These are phyloP conservation scores for Rhizopogon rudus DNA, from an alignment of 768 basidiomycete species.

Conservation along the genomic window DNA sequence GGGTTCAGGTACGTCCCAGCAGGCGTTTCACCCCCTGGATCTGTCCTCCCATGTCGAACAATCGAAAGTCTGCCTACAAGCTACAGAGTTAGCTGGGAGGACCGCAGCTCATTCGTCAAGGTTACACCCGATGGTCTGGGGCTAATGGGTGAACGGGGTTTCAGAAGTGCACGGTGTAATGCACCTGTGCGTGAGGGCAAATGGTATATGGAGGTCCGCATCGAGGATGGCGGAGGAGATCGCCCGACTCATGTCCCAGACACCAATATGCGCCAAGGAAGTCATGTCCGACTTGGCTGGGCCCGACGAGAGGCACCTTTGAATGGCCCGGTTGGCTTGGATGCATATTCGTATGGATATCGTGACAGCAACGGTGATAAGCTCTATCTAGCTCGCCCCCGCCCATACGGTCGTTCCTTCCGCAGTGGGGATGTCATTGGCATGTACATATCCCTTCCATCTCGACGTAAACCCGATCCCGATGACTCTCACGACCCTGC, in stretches of 20 bases:
- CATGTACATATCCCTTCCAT: conserved; percentile 88
- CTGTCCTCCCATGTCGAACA: conserved; percentile 61
- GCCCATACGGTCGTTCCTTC: conserved; percentile 71
- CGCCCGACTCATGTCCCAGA: conserved; percentile 35
- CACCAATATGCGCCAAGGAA: conserved; percentile 51
- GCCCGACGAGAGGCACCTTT: conserved; percentile 89
- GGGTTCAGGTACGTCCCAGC: conserved; percentile 81
- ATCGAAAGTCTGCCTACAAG: conserved; percentile 73
- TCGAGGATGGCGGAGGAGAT: conserved; percentile 72
- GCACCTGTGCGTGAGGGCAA: conserved; percentile 83
- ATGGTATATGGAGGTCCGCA: conserved; percentile 92
- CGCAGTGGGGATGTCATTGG: conserved; percentile 86
- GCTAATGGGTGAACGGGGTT: conserved; percentile 81
- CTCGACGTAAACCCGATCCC: conserved; percentile 48
- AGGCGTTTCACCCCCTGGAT: conserved; percentile 59
- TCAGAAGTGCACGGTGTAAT: conserved; percentile 86
- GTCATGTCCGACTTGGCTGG: conserved; percentile 90
- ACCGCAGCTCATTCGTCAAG: conserved; percentile 75
- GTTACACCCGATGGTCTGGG: conserved; percentile 76
- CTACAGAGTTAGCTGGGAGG: conserved; percentile 86
- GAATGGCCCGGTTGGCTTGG: conserved; percentile 88
- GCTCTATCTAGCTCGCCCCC: conserved; percentile 76
- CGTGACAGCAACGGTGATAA: conserved; percentile 93
- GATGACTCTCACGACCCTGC: conserved; percentile 77
- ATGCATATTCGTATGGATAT: conserved; percentile 89